Percentiles rank a stretch among this genome's conserved stretches.
These are phyloP conservation scores for Pythium oligandrum DNA, from an alignment of 352 stramenopile genomes.

Conservation along the genomic window DNA sequence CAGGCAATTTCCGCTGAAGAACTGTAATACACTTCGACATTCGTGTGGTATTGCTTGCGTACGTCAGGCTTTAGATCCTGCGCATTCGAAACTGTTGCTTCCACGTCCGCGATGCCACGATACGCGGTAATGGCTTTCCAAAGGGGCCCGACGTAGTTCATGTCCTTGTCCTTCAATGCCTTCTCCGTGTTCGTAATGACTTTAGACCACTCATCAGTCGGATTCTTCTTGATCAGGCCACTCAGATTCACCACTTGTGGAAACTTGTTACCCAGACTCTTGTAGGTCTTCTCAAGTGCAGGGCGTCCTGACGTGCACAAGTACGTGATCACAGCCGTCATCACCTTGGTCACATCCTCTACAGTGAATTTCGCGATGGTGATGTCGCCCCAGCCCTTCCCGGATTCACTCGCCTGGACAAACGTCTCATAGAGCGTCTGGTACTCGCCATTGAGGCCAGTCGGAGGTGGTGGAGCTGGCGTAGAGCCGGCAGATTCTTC, in stretches of 20 bases:
- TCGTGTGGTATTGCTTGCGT: neutral
- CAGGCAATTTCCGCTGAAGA: neutral
- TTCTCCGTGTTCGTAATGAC: neutral
- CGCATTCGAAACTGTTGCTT: too few relatives aligned
- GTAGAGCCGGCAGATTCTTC: too few relatives aligned
- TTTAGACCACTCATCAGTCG: neutral
- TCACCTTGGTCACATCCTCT: neutral
- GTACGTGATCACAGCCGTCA: neutral
- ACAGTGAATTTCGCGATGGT: neutral
- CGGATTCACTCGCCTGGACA: neutral
- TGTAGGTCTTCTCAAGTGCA: neutral
- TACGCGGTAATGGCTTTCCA: too few relatives aligned
- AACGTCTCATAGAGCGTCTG: slow-evolving; percentile 1
- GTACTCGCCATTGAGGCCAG: neutral
- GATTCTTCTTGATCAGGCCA: neutral
- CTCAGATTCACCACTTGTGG: slow-evolving; percentile 1
- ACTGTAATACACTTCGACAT: neutral
- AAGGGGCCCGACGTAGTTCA: neutral
- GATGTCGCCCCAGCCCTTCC: neutral
- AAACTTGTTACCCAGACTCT: neutral
- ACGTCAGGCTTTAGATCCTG: too few relatives aligned
- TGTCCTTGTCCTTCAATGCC: neutral
- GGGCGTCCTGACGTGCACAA: neutral
- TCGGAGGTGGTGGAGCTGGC: too few relatives aligned
- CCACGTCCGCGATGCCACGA: too few relatives aligned